Base-by-base conservation (phyloP, 2,329 filamentous ascomycete genomes). In the Fusarium vanettenii region DNA sequence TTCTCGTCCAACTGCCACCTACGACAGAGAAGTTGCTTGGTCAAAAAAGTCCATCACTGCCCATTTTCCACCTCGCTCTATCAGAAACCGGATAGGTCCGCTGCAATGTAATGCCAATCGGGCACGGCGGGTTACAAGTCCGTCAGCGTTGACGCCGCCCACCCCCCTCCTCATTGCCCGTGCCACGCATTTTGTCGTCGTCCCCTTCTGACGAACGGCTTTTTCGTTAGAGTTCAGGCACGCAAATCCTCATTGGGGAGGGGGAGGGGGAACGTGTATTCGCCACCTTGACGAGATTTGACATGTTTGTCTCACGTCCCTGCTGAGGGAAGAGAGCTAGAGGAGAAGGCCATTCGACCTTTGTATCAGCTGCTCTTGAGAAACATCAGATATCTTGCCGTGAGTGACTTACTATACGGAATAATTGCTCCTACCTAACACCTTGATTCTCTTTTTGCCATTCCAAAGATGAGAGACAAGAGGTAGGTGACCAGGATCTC, bases 61-160 rank as follows among this genome's bases (percentile, higher is more conserved):
- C 43, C 43, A 25, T 16, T 45, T 45, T 45, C 41, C 41, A 25
- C 20, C 14, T 6, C 29, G 43, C 25, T 71, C 66, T 61, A 52
- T 70, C 62, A 52, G 27, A 52, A 63, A 63, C 71, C 79, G 78
- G 79, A 75, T 75, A 74, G 76, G 74, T 70, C 76, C 78, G 79
- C 78, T 80, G 79, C 78, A 79, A 70, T 31, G 74, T 66, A 69
- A 72, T 72, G 67, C 76, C 57, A 79, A 80, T 77, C 71, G 60
- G 79, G 79, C 71, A 73, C 77, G 69, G 79, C 72, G 75, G 52
- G 60, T 33, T 70, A 52, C 45, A 60, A 39, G 37, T 67, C 57
- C 37, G 65, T 68, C 66, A 65, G 63, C 62, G 62, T 66, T 45
- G 57, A 52, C 62, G 60, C 50, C 50, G 66, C 56, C 67, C 66